Base-by-base conservation (phyloP, 371 early-diverging fungal species). In the Smittium mucronatum region DNA sequence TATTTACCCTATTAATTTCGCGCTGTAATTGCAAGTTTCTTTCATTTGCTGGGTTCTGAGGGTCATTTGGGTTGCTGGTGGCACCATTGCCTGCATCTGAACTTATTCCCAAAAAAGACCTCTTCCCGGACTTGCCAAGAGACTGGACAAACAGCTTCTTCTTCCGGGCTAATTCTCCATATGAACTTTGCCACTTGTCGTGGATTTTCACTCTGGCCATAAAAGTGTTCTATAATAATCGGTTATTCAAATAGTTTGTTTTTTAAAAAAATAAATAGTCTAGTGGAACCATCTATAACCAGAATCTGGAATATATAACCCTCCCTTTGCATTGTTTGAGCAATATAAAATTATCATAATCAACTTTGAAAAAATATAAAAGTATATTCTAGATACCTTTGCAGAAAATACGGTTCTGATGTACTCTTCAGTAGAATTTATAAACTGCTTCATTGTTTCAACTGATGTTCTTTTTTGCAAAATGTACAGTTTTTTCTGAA, bases 391-490 rank as follows among this genome's bases (percentile, higher is more conserved):
- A 28, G 11, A 70, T 73, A 86, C 86, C 70, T 88, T 83, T 70
- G 91, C 89, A 0, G 92, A 87, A 1, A 87, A 89, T 69, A 93
- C 89, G 69, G 89, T 84, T n/a, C 93, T 87, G 71, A 93, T 84
- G 72, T 94, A 91, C 74, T 93, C 93, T 71, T 93, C 93, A 58
- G 90, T 88, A 16, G 34, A 25, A 0, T 88, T 92, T 60, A 87
- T 83, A 75, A 86, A 88, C 64, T 93, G 74, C 1, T 89, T 84
- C 25, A 82, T 73, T 21, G 91, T 81, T 76, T 94, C 93, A 65
- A 83, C 80, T 17, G 85, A 86, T 11, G 85, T 86, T 81, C 90
- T 90, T 35, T 82, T 76, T 71, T 92, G 90, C 32, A 95, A 67
- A 32, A 84, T 87, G 71, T 84, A 84, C 75, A 94, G 83, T 67